Percentiles rank a stretch among this genome's conserved stretches.
Conservation (phyloP, 2,329 filamentous ascomycete species). For the Alternaria gansuensis region DNA sequence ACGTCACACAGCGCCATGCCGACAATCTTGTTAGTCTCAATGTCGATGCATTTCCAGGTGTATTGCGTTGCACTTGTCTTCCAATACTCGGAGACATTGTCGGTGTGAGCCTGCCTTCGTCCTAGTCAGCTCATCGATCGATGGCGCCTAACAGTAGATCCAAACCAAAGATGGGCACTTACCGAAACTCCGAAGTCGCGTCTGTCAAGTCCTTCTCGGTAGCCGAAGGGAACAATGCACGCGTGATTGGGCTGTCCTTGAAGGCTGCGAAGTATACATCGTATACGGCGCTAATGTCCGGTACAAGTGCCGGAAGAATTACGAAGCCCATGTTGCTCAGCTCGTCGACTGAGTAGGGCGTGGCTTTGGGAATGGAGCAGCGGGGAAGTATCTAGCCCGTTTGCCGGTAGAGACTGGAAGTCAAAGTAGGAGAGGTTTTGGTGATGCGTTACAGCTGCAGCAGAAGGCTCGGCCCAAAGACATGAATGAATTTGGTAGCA, state of each 20-base stretch:
- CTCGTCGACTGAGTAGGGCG: neutral
- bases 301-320: slow-evolving; percentile 58
- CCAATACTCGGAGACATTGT: slow-evolving; percentile 54
- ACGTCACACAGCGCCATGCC: slow-evolving; percentile 61
- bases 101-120: slow-evolving; percentile 54
- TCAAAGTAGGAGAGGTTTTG: neutral
- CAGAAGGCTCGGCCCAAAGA: neutral
- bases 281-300: slow-evolving; percentile 59
- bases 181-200: slow-evolving; percentile 38
- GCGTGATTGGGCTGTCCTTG: slow-evolving; percentile 55
- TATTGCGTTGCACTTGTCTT: slow-evolving; percentile 55
- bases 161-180: slow-evolving; percentile 7
- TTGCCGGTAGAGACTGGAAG: neutral
- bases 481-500: neutral
- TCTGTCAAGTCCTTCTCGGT: slow-evolving; percentile 32
- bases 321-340: slow-evolving; percentile 43
- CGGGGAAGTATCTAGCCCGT: slow-evolving; percentile 1
- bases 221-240: slow-evolving; percentile 55
- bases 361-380: neutral
- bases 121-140: slow-evolving; percentile 16
- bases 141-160: neutral
- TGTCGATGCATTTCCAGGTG: slow-evolving; percentile 61
- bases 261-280: slow-evolving; percentile 61
- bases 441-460: neutral
- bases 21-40: slow-evolving; percentile 55